Evolutionary conservation across 306 rosid species (phyloP).

Genomic region (Erythrophleum fordii): DNA sequence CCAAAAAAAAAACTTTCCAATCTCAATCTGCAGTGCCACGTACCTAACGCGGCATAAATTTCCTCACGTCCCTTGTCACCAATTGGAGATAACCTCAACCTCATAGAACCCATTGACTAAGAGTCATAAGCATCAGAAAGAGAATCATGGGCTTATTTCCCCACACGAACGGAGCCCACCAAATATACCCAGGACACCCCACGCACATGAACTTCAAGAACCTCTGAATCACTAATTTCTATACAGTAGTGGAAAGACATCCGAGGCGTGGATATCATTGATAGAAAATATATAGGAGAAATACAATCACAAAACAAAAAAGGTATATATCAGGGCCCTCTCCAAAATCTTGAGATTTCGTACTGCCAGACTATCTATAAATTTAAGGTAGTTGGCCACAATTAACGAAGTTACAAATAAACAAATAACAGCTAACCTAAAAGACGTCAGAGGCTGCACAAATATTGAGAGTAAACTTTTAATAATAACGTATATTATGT

Average conservation of each 20-base stretch:
- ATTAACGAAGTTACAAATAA: not conserved
- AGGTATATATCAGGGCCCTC: not conserved
- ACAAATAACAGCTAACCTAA: not conserved
- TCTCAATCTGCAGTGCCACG: too few species aligned
- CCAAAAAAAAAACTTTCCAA: too few species aligned
- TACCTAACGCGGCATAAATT: too few species aligned
- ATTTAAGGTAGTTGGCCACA: not conserved
- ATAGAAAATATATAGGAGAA: not conserved
- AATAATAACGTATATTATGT: constrained; percentile 1
- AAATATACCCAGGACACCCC: not conserved
- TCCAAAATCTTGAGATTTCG: too few species aligned
- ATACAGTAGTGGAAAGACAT: not conserved
- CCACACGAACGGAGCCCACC: too few species aligned
- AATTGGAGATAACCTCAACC: too few species aligned
- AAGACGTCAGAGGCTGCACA: not conserved
- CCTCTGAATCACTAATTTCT: not conserved
- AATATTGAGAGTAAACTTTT: not conserved
- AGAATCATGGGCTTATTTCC: too few species aligned
- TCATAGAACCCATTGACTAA: too few species aligned
- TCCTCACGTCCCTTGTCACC: too few species aligned
- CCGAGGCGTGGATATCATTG: too few species aligned
- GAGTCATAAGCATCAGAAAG: too few species aligned
- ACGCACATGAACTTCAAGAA: not conserved
- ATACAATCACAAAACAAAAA: not conserved
- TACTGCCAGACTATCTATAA: not conserved